Evolutionary conservation across 371 early-diverging fungal species (phyloP).

Genomic region (Neoconidiobolus thromboides): DNA sequence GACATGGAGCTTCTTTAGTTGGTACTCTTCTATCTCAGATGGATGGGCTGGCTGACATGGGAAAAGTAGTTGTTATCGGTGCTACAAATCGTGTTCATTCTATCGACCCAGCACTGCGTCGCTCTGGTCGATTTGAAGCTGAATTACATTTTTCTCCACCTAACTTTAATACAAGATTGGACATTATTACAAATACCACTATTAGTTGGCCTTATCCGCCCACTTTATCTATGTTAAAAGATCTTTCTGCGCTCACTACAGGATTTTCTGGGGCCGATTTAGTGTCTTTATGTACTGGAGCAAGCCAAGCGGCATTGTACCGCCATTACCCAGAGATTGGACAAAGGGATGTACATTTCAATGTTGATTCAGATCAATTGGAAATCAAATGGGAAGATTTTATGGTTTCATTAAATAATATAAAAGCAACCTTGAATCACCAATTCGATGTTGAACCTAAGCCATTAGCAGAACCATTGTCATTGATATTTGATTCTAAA

Average conservation of each 20-base stretch:
- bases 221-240: constrained; percentile 12
- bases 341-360: no score
- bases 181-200: constrained; percentile 21
- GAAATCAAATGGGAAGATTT: no score
- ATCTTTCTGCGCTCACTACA: constrained; percentile 18
- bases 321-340: no score
- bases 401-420: no score
- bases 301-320: background rate
- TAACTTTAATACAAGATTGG: constrained; percentile 17
- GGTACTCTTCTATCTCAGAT: constrained; percentile 45
- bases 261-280: constrained; percentile 37
- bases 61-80: constrained; percentile 51
- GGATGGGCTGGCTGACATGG: constrained; percentile 52
- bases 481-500: no score
- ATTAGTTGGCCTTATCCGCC: constrained; percentile 17
- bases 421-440: no score
- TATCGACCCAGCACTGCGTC: constrained; percentile 42
- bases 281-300: constrained; percentile 9
- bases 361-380: no score
- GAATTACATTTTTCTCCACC: constrained; percentile 39
- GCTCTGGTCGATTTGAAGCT: constrained; percentile 52
- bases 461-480: no score
- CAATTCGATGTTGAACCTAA: no score
- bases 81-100: constrained; percentile 33
- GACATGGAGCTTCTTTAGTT: constrained; percentile 42